These are phyloP conservation scores for Nemania diffusa DNA, from an alignment of 2,329 filamentous ascomycete species.

Conservation along the genomic window DNA sequence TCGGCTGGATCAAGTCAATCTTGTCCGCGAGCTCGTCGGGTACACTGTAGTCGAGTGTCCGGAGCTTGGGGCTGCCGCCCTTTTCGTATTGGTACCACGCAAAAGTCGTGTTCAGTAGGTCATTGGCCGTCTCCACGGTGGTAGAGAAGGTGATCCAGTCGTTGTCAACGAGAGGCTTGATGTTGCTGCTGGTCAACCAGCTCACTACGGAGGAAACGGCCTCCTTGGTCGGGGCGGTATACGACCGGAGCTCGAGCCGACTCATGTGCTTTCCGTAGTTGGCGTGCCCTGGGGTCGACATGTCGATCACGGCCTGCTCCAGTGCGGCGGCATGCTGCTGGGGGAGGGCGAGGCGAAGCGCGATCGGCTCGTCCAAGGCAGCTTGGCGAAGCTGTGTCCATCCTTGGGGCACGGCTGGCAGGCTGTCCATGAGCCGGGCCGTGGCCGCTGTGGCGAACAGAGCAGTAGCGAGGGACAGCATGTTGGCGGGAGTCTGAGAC, in stretches of 20 bases:
- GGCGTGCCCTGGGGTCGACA: conserved; percentile 59
- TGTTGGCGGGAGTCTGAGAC: conserved; percentile 31
- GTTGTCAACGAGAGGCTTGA: conserved; percentile 51
- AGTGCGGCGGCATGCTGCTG: conserved; percentile 50
- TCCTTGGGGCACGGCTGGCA: conserved; percentile 43
- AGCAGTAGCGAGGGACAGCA: conserved; percentile 40
- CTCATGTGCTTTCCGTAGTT: conserved; percentile 62
- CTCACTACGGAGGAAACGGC: conserved; percentile 54
- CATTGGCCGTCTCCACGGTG: conserved; percentile 54
- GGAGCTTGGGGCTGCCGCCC: conserved; percentile 54
- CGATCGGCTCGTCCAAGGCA: conserved; percentile 40
- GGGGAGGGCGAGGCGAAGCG: conserved; percentile 42
- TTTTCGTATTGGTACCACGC: conserved; percentile 55
- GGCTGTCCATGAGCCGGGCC: conserved; percentile 47
- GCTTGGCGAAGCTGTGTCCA: conserved; percentile 44
- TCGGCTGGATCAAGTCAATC: conserved; percentile 62
- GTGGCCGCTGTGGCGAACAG: conserved; percentile 45
- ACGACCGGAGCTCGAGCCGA: conserved; percentile 59
- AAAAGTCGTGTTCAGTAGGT: conserved; percentile 60
- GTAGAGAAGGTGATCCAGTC: conserved; percentile 57
- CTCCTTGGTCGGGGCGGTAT: conserved; percentile 57
- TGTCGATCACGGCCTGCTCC: conserved; percentile 57
- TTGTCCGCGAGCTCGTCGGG: conserved; percentile 51
- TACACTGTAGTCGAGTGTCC: conserved; percentile 50
- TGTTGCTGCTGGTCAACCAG: conserved; percentile 58